Evolutionary conservation across 1,284 basidiomycete species (phyloP), one percentile per base, ranked within the genome.

Genomic region (Rhodotorula sp.): DNA sequence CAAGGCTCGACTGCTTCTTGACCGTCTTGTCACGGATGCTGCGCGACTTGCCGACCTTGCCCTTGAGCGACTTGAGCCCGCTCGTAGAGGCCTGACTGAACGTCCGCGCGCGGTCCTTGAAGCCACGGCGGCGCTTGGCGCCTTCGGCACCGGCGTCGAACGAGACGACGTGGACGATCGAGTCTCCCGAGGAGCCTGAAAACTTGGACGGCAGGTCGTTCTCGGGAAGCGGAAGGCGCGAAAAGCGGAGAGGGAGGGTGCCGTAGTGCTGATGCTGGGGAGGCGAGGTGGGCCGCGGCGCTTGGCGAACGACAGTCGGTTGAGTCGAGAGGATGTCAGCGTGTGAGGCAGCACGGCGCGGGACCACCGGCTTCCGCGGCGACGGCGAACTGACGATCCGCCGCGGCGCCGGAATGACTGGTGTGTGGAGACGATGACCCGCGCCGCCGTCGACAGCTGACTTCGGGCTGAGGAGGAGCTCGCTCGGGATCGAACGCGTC

Each of bases 161-260:
- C 4, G 53, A 36, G 27, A 51, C 64, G 58, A 71, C n/a, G 10
- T 67, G 50, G 21, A 66, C 44, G 48, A 64, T 36, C n/a, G 71
- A 73, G 37, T 71, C 71, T 13, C 59, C 56, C 12, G 71, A 69
- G 10, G 74, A 76, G 19, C 56, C 69, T 12, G 71, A 73, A 51
- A 76, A 76, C 41, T 76, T 76, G 46, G 61, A 65, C 25, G 54
- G 59, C 13, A 56, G 71, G 17, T 70, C 71, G 61, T 48, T 25
- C 50, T 9, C 19, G 25, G 73, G 73, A 0, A 59, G 36, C 0
- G 53, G 41, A 19, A 73, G 69, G 59, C 34, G 58, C 25, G n/a
- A 37, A 46, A 36, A 37, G 57, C 39, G 57, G 36, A 48, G 36
- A 5, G 60, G 59, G 22, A 53, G 55, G 2, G 63, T 60, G 39